A percentile compares a stretch with the other conserved stretches of the same genome.
Evolutionary conservation across 2,329 filamentous ascomycete genomes (phyloP).

Genomic region (Rhynchosporium graminicola): DNA sequence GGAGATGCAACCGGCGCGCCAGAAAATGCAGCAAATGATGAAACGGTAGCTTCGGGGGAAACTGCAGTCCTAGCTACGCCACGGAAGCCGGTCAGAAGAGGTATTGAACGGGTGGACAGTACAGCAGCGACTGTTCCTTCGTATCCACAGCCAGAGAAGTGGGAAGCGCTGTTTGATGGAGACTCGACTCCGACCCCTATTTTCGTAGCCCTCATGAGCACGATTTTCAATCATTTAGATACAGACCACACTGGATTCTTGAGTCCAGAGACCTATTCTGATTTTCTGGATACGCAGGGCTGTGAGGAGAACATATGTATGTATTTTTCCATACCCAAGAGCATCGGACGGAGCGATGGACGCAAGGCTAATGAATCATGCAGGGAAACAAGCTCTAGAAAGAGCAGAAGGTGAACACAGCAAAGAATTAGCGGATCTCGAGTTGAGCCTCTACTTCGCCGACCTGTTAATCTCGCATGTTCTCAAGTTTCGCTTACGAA

Average conservation of each 20-base stretch:
- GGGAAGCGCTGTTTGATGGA: constrained; percentile 32
- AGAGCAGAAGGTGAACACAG: constrained; percentile 21
- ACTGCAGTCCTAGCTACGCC: constrained; percentile 23
- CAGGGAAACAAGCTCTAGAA: constrained; percentile 31
- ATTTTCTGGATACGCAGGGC: constrained; percentile 32
- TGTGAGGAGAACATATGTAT: constrained; percentile 32
- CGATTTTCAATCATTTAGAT: constrained; percentile 33
- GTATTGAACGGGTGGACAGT: constrained; percentile 38
- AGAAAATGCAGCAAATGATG: neutral
- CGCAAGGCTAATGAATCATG: neutral
- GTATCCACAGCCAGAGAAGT: constrained; percentile 28
- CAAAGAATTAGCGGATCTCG: constrained; percentile 33
- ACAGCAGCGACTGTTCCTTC: constrained; percentile 13
- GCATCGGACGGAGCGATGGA: neutral
- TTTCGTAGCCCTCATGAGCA: constrained; percentile 34
- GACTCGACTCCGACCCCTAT: constrained; percentile 28
- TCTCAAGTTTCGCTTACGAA: constrained; percentile 21
- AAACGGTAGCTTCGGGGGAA: neutral
- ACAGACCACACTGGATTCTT: constrained; percentile 30
- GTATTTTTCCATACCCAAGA: constrained; percentile 7
- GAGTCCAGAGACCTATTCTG: constrained; percentile 32
- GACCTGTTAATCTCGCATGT: constrained; percentile 29
- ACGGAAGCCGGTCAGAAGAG: constrained; percentile 14
- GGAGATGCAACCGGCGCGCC: neutral
- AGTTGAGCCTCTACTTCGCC: constrained; percentile 31